phyloP scores from a whole-genome alignment of 176 grass and related monocot genomes.

The Cenchrus fungigraminus region DNA sequence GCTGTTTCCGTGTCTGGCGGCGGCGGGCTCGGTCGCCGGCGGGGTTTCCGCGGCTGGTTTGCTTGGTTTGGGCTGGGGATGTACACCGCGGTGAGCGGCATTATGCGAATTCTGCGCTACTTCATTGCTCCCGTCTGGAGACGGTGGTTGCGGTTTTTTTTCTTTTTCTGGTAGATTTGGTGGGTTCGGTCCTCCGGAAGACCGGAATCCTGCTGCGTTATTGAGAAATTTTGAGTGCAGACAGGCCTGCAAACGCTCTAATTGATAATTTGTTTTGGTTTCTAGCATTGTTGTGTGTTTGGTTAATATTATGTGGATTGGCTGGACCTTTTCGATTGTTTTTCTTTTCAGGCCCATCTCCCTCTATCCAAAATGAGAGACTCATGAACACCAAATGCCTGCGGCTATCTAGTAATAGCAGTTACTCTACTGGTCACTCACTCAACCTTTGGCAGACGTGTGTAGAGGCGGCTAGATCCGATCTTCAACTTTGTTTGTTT shows the following conservation, averaged over 20 bases:
- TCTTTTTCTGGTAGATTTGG: slow-evolving; percentile 10
- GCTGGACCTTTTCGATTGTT: neutral
- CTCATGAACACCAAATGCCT: neutral
- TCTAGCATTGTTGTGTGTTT: neutral
- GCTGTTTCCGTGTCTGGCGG: neutral
- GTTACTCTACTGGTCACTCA: neutral
- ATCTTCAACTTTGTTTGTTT: neutral
- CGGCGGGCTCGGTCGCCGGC: neutral
- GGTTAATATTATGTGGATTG: neutral
- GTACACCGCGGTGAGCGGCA: neutral
- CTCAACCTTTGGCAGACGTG: neutral
- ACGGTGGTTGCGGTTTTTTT: neutral
- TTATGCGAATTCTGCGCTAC: neutral
- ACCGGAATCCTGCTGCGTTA: neutral
- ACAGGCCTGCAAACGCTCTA: no score
- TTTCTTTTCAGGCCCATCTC: neutral
- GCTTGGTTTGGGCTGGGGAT: neutral
- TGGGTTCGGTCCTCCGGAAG: neutral
- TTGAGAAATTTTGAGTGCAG: neutral
- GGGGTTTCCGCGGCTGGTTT: neutral
- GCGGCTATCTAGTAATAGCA: neutral
- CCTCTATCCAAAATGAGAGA: neutral
- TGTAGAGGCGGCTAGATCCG: slow-evolving; percentile 22
- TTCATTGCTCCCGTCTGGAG: neutral
- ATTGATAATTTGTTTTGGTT: no score